Percentiles rank a stretch among this genome's conserved stretches.
phyloP scores from a whole-genome alignment of 2,329 filamentous ascomycete genomes.

The Aspergillus oerlinghausenensis region DNA sequence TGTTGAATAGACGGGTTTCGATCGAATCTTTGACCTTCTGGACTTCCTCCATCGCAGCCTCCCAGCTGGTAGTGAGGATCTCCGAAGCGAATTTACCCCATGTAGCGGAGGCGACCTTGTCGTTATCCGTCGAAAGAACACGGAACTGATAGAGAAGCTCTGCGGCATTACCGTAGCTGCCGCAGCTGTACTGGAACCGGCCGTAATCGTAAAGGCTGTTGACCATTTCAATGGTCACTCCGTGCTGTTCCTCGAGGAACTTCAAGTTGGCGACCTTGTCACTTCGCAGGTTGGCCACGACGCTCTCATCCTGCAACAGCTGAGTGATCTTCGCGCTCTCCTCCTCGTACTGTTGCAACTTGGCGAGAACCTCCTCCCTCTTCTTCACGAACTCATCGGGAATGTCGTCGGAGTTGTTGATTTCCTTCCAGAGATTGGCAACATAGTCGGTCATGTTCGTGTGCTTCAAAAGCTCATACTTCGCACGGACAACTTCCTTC shows the following conservation, averaged over 20 bases:
- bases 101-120: constrained; percentile 90
- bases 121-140: constrained; percentile 95
- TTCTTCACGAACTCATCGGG: constrained; percentile 85
- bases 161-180: constrained; percentile 83
- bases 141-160: constrained; percentile 97
- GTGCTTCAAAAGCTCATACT: constrained; percentile 89
- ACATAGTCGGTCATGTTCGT: constrained; percentile 99
- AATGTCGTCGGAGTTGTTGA: constrained; percentile 71
- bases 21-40: constrained; percentile 88
- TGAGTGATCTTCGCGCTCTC: constrained; percentile 85
- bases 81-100: constrained; percentile 98
- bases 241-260: constrained; percentile 94
- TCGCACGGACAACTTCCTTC: constrained; percentile 73
- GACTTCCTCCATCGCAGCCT: constrained; percentile 83
- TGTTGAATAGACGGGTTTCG: constrained; percentile 92
- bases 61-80: constrained; percentile 94
- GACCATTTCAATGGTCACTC: constrained; percentile 91
- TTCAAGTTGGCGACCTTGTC: constrained; percentile 99
- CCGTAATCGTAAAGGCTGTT: constrained; percentile 93
- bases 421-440: constrained; percentile 82
- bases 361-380: constrained; percentile 79
- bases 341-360: constrained; percentile 77
- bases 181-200: constrained; percentile 96
- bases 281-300: constrained; percentile 83
- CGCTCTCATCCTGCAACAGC: constrained; percentile 80